Conservation (phyloP, 805 yeast species). For the Nakazawaea ambrosiae region DNA sequence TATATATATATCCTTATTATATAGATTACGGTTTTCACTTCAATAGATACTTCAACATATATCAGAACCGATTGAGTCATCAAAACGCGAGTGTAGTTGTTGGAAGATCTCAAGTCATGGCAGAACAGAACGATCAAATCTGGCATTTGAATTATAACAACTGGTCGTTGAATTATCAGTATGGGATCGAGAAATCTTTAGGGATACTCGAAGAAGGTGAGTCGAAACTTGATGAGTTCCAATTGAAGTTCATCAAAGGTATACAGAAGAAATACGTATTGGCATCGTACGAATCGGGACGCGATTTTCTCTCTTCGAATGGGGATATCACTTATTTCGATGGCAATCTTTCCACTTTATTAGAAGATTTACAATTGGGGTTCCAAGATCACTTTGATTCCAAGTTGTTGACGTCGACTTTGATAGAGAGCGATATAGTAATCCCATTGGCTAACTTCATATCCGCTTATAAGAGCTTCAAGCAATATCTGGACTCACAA, state of each 20-base stretch:
- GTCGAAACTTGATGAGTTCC: not conserved
- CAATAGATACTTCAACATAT: too few relatives aligned
- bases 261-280: not conserved
- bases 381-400: not conserved
- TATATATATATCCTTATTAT: too few relatives aligned
- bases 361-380: not conserved
- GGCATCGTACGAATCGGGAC: not conserved
- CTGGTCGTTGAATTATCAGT: conserved; percentile 6
- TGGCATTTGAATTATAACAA: conserved; percentile 1
- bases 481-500: not conserved
- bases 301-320: not conserved
- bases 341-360: not conserved
- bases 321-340: not conserved
- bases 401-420: not conserved
- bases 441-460: conserved; percentile 5
- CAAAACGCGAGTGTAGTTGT: too few relatives aligned
- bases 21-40: too few relatives aligned
- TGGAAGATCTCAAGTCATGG: too few relatives aligned
- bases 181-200: conserved; percentile 3
- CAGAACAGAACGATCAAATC: too few relatives aligned
- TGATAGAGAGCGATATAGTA: conserved; percentile 4
- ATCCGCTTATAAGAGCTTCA: conserved; percentile 2
- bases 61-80: too few relatives aligned
- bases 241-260: not conserved
- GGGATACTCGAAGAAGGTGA: not conserved